Evolutionary conservation across 164 flowering plant genomes (phyloP), one percentile per base, ranked within the genome.

Genomic region (Piper betle): DNA sequence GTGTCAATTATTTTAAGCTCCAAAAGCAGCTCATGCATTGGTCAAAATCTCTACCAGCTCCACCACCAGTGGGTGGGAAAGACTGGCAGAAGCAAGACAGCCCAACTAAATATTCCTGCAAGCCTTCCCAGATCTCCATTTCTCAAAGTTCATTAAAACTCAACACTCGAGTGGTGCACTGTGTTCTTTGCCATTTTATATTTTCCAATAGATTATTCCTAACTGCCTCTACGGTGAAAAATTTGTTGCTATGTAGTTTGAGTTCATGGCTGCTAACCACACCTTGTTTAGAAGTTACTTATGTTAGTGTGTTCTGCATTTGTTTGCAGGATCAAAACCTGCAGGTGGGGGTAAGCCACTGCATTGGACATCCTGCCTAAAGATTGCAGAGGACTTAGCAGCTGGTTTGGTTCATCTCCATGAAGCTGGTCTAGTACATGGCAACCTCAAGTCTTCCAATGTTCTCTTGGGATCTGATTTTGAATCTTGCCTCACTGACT

Each of bases 321-420:
- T n/a, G n/a, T 43, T 2, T 56, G 50, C 83, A 93, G 98, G 98
- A 60, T 75, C 96, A 64, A 84, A 87, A 76, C 73, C 83, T 62
- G 74, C 90, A 19, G 87, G 87, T 48, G 82, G 88, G 58, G 96
- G 97, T 52, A 93, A 93, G 78, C 98, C 98, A 50, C 86, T 93
- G 39, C 98, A 93, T 71, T 93, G 97, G 97, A 93, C 97, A 54
- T 92, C 98, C 18, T 93, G 98, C 71, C 89, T 93, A 2, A 93
- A 92, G 74, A 89, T 93, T 59, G 97, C 97, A 0, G 96, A 89
- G 69, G 98, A 93, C 71, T 68, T 93, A 41, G 98, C 94, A 2
- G 72, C 85, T 1, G 97, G 91, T 7, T 68, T 92, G 50, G 79
- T 84, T 33, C 86, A 86, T 55, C 84, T 93, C 68, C 98, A 93